These are phyloP conservation scores for Podospora australis DNA, from an alignment of 495 filamentous ascomycete genomes.

Conservation along the genomic window DNA sequence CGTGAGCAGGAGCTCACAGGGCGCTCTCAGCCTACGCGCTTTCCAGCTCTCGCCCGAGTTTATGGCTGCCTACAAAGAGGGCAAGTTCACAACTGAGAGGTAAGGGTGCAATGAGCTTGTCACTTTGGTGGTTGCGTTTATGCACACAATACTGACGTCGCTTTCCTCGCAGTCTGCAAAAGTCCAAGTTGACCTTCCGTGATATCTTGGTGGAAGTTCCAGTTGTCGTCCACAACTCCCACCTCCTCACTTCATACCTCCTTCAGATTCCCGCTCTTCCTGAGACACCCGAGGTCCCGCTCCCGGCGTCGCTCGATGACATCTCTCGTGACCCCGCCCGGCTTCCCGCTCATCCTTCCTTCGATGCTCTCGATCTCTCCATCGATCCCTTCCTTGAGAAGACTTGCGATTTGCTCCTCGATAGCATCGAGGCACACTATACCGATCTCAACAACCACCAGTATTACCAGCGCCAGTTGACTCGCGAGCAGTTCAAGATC, in stretches of 20 bases:
- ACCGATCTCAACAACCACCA: conserved; percentile 98
- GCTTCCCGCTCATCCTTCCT: conserved; percentile 73
- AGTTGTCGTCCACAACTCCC: conserved; percentile 90
- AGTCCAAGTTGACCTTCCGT: conserved; percentile 85
- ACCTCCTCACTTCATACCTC: conserved; percentile 89
- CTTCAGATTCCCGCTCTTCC: conserved; percentile 67
- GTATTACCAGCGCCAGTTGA: conserved; percentile 94
- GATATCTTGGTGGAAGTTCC: conserved; percentile 91
- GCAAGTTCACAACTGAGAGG: conserved; percentile 95
- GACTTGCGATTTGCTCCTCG: conserved; percentile 90
- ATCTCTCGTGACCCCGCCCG: conserved; percentile 51
- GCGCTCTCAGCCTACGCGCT: conserved; percentile 80
- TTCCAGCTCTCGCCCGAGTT: conserved; percentile 85
- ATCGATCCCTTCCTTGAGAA: conserved; percentile 99
- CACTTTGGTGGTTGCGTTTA: too few species aligned
- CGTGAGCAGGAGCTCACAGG: conserved; percentile 86
- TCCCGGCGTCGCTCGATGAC: conserved; percentile 70
- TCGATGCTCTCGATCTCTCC: conserved; percentile 80
- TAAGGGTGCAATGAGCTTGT: conserved; percentile 48
- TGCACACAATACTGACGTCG: too few species aligned
- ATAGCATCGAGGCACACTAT: conserved; percentile 94
- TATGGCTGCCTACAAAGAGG: conserved; percentile 89
- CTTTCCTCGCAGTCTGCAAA: conserved; percentile 81
- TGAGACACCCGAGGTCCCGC: conserved; percentile 53
- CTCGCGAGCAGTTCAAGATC: conserved; percentile 93